Percentiles rank a stretch among this genome's conserved stretches.
Conservation (phyloP, 345 rosid genomes). For the Camelina sativa region DNA sequence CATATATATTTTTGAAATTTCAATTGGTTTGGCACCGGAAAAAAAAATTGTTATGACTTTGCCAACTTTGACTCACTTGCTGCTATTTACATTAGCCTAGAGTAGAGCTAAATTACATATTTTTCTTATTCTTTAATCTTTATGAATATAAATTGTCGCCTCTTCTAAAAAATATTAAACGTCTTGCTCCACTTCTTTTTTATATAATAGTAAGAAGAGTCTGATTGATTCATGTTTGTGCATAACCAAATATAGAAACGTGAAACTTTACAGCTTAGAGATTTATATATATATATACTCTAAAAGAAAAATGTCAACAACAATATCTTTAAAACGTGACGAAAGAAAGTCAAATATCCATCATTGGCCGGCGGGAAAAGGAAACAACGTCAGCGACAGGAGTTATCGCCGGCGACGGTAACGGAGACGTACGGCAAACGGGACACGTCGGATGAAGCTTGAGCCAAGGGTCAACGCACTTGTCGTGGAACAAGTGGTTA, state of each 20-base stretch:
- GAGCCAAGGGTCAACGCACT: constrained; percentile 87
- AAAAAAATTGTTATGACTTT: background rate
- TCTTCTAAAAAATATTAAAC: background rate
- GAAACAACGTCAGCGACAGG: constrained; percentile 75
- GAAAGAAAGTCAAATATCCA: constrained; percentile 27
- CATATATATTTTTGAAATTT: too few species aligned
- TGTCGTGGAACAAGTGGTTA: constrained; percentile 68
- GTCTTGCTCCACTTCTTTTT: background rate
- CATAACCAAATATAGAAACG: constrained; percentile 12
- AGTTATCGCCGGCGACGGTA: constrained; percentile 65
- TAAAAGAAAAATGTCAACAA: constrained; percentile 27
- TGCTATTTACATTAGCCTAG: background rate
- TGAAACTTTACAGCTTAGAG: constrained; percentile 34
- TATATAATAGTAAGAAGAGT: background rate
- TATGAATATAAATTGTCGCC: background rate
- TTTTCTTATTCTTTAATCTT: background rate
- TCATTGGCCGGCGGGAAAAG: constrained; percentile 38
- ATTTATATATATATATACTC: background rate
- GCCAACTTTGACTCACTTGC: background rate
- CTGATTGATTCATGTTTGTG: background rate
- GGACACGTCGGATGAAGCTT: constrained; percentile 75
- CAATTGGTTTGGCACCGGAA: background rate
- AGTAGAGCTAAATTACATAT: background rate
- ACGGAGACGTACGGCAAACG: constrained; percentile 70
- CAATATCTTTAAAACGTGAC: background rate